Evolutionary conservation across 2,329 filamentous ascomycete genomes (phyloP), one percentile per base, ranked within the genome.

Genomic region (Whalleya microplaca): DNA sequence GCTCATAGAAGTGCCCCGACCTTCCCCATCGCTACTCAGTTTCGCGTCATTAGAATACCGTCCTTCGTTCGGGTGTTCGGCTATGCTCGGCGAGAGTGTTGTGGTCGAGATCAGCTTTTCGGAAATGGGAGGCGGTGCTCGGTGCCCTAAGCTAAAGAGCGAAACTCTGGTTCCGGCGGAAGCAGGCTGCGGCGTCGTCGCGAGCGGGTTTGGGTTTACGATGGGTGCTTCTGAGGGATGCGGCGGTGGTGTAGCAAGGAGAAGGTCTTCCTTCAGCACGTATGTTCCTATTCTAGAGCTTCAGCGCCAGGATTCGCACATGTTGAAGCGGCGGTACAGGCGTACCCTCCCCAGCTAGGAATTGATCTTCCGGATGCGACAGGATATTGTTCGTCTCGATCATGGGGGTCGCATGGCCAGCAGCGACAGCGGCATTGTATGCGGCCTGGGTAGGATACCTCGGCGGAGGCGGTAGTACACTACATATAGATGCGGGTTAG

Each of bases 301-400:
- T 69, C 58, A 67, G 66, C 51, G 32, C 43, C 27, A 46, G 48
- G 32, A 3, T 37, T 40, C 16, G 19, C 37, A 50, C 46, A 46
- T 7, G 16, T 5, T 9, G 4, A 29, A 5, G 43, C 12, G 41
- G 53, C 21, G 29, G n/a, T 12, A 37, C 29, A n/a, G 41, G n/a
- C 65, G 19, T 67, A 91, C 92, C 95, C 86, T 99, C 95, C 73
- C 94, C 95, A 46, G 94, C 92, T 43, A 96, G 86, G 65, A 99
- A 88, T 72, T 96, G 91, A 75, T 92, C 91, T 67, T 96, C 93
- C 21, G 90, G 94, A 67, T 90, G 89, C 55, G 85, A 86, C 59
- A 99, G 79, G 41, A 87, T 89, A 72, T 98, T 99, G 75, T 95
- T 96, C 51, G 94, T 97, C 81, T 99, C 95, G 69, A 96, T 89